Evolutionary conservation across 805 yeast species (phyloP), one percentile per base, ranked within the genome.

Genomic region (Yamadazyma laniorum): DNA sequence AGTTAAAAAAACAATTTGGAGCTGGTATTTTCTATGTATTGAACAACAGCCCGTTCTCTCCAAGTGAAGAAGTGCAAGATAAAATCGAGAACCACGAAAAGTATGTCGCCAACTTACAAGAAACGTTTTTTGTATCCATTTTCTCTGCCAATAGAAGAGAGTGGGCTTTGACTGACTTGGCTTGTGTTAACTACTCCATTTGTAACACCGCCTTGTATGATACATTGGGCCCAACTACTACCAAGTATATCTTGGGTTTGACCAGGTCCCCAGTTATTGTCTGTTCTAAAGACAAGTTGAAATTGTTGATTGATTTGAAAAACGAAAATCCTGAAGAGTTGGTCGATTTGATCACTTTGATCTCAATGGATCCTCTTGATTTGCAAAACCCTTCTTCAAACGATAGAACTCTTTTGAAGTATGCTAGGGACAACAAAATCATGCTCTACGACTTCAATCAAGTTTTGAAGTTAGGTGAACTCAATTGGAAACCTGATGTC

Each of bases 131-230:
- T 26, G 71, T 81, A 32, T 65, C 83, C 1, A 50, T 82, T 14
- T 75, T 76, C 55, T 72, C 83, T 17, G 65, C 70, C 14, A 82
- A 82, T 54, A 65, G 79, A 34, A 66, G 74, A 6, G 86, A 84
- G 58, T 85, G 93, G 93, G 67, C 72, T 22, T 55, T 83, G 14
- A 59, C 84, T 19, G 93, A 85, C 59, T 57, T 83, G 50, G 89
- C 88, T 0, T 77, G 85, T 50, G 72, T 70, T 30, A 70, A 78
- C 6, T 81, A 76, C 45, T 55, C 63, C 5, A 45, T 59, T 14
- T 42, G 52, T 7, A 59, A 55, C 34, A 58, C 65, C 9, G 59
- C 63, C 8, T 50, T 59, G 32, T 59, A 59, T 40, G 65, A 59
- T 35, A 56, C 58, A 18, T 61, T 72, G 72, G 56, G 71, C 67